Evolutionary conservation across 1,284 basidiomycete genomes (phyloP), one percentile per base, ranked within the genome.

Genomic region (Moniliophthora roreri): DNA sequence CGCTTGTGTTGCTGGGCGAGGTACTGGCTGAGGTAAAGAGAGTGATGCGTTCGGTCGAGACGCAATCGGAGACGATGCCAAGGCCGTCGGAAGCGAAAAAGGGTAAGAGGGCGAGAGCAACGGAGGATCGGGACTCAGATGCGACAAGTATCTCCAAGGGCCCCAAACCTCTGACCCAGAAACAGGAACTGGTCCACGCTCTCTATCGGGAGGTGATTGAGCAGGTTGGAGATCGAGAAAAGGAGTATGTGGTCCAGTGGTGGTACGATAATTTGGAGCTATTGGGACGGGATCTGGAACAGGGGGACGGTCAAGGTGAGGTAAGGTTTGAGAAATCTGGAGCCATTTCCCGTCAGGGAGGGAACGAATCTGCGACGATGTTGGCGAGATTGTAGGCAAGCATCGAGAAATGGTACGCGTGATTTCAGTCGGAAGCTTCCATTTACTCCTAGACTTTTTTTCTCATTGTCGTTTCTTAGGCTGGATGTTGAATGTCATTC

Each of bases 161-260:
- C 21, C 3, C 15, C 16, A 10, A n/a, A 28, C 24, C 38, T 11
- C 13, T 15, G 23, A 36, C 9, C 6, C 41, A 44, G 23, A 72
- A 71, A 59, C 65, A 66, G 41, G 84, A 85, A 58, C 69, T 89
- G 15, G 69, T 81, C 8, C 69, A 79, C 34, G 79, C 77, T 9
- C 60, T 87, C 34, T 84, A 84, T 65, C 71, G 67, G 41, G 84
- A 87, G 63, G 74, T 89, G 18, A 67, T 81, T 57, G 79, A 84
- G 60, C 73, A 73, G 39, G 76, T 87, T 0, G 85, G 86, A 6
- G 85, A 89, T 65, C 68, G 70, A 50, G 85, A 87, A 71, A 88
- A 85, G 66, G 81, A 82, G 62, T 73, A 73, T 56, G 79, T 70
- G 34, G 75, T 89, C 66, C 66, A 66, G 35, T 90, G 87, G 88